phyloP scores from a whole-genome alignment of 1,284 basidiomycete species.

The Cerrena zonata region DNA sequence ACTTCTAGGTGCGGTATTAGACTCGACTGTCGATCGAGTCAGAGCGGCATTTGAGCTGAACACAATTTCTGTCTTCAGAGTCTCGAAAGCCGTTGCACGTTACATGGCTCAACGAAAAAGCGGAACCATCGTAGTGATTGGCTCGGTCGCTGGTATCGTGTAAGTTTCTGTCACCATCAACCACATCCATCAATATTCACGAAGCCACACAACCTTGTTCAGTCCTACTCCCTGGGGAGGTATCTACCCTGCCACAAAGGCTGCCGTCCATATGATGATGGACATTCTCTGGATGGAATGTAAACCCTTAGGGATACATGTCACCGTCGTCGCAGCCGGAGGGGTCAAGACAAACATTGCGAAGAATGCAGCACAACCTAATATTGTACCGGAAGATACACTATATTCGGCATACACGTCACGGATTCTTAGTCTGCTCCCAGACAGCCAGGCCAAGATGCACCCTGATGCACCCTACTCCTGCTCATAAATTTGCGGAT shows the following conservation, averaged over 20 bases:
- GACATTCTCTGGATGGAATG: constrained; percentile 69
- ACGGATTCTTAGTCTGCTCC: no score
- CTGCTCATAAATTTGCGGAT: no score
- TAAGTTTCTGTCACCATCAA: constrained; percentile 30
- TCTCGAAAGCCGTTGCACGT: constrained; percentile 61
- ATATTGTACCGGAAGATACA: constrained; percentile 41
- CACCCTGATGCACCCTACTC: no score
- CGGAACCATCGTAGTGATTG: constrained; percentile 70
- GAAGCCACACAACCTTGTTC: not conserved
- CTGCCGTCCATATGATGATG: constrained; percentile 55
- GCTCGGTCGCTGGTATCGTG: constrained; percentile 60
- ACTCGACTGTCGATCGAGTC: constrained; percentile 50
- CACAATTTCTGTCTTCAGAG: constrained; percentile 53
- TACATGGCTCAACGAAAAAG: constrained; percentile 58
- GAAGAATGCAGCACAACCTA: constrained; percentile 37
- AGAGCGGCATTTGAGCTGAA: constrained; percentile 57
- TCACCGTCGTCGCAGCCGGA: constrained; percentile 59
- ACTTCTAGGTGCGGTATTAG: constrained; percentile 53
- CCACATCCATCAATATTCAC: not conserved
- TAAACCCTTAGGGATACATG: constrained; percentile 52
- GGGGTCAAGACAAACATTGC: constrained; percentile 55
- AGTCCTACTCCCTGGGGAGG: constrained; percentile 69
- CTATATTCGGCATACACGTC: constrained; percentile 47
- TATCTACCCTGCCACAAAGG: constrained; percentile 62
- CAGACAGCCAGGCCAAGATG: no score